A percentile compares a stretch with the other conserved stretches of the same genome.
Evolutionary conservation across 352 stramenopile genomes (phyloP).

Genomic region (Globisporangium rhizosaccharum): DNA sequence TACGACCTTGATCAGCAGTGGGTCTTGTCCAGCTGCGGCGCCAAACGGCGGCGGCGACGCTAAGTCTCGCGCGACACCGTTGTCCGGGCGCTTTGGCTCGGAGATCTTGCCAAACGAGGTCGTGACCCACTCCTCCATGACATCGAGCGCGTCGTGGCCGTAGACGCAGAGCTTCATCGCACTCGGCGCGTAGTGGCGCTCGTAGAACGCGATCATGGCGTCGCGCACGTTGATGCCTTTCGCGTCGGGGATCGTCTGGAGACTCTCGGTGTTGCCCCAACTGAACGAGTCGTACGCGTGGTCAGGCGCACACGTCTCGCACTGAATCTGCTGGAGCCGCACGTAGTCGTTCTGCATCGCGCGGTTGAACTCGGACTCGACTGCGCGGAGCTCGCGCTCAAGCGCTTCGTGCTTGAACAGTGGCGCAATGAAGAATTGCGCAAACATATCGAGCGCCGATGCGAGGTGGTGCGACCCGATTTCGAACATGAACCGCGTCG

Average conservation of each 20-base stretch:
- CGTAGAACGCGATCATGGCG: slow-evolving; percentile 53
- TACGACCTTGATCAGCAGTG: slow-evolving; percentile 31
- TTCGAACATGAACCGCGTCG: slow-evolving; percentile 90
- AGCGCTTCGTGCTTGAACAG: slow-evolving; percentile 71
- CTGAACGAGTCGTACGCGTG: slow-evolving; percentile 74
- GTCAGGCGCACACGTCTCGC: slow-evolving; percentile 32
- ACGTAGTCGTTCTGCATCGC: slow-evolving; percentile 57
- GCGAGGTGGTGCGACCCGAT: slow-evolving; percentile 44
- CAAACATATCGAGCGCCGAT: slow-evolving; percentile 85
- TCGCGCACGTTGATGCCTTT: slow-evolving; percentile 43
- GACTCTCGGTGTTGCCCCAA: slow-evolving; percentile 70
- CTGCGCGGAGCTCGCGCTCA: slow-evolving; percentile 63
- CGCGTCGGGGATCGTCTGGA: slow-evolving; percentile 30
- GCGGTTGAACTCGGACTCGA: slow-evolving; percentile 86
- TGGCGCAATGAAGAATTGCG: slow-evolving; percentile 89
- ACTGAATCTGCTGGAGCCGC: slow-evolving; percentile 68
- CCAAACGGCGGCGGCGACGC: slow-evolving; percentile 25
- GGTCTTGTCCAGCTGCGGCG: slow-evolving; percentile 18
- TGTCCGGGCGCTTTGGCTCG: neutral
- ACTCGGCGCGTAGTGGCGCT: slow-evolving; percentile 45
- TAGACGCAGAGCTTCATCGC: slow-evolving; percentile 75
- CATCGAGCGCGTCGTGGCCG: slow-evolving; percentile 51
- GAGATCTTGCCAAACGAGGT: slow-evolving; percentile 47
- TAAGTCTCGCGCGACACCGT: neutral
- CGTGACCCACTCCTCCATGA: slow-evolving; percentile 45